phyloP scores from a whole-genome alignment of 179 eudicot genomes.

The Patellifolia procumbens region DNA sequence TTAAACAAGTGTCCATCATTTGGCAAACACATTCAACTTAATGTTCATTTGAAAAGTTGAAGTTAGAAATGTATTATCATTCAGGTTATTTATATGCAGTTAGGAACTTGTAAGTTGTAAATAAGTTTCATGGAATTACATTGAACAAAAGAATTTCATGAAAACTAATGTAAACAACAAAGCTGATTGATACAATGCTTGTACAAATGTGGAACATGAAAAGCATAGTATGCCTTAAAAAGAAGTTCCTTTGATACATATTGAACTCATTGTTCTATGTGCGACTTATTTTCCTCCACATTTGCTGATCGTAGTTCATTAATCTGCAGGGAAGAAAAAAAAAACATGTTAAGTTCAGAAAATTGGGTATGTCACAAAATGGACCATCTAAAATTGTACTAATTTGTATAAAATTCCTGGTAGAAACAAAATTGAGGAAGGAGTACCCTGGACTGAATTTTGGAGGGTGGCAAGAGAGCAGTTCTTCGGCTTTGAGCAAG shows the following conservation, averaged over 20 bases:
- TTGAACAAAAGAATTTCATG: too few species aligned
- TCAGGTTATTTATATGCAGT: too few species aligned
- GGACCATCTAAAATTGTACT: neutral
- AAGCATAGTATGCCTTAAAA: neutral
- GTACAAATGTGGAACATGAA: neutral
- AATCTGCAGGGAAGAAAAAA: conserved; percentile 33
- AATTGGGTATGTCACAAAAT: neutral
- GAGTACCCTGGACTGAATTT: conserved; percentile 53
- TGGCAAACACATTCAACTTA: neutral
- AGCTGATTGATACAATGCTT: neutral
- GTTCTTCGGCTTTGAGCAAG: conserved; percentile 57
- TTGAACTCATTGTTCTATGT: conserved; percentile 15
- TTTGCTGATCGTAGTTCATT: conserved; percentile 34
- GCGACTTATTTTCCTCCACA: conserved; percentile 23
- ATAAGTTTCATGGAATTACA: too few species aligned
- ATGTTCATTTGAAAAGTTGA: too few species aligned
- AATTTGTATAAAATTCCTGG: neutral
- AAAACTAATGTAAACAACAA: too few species aligned
- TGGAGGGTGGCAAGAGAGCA: conserved; percentile 53
- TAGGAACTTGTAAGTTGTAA: neutral
- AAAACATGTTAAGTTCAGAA: neutral
- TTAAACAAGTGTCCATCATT: too few species aligned
- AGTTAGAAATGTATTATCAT: too few species aligned
- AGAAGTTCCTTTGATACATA: neutral
- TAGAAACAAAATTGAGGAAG: neutral